Evolutionary conservation across 208 protist species (phyloP).

Genomic region (Lotmaria passim): DNA sequence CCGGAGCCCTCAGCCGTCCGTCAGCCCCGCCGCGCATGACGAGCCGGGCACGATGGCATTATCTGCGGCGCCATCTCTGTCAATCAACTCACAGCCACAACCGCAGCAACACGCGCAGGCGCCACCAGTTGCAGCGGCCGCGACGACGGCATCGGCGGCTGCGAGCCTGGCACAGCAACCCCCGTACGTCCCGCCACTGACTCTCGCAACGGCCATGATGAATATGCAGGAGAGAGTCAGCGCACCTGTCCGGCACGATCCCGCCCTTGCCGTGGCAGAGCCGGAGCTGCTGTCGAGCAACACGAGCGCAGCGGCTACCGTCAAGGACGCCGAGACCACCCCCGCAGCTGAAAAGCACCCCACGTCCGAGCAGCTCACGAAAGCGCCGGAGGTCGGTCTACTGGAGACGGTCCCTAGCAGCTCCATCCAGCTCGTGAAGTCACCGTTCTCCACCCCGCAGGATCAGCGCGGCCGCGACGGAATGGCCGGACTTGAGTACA

Average conservation of each 20-base stretch:
- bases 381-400: neutral
- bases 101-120: conserved; percentile 2
- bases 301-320: too few species aligned
- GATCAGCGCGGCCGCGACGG: neutral
- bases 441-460: neutral
- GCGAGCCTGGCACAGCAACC: neutral
- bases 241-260: neutral
- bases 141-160: neutral
- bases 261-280: neutral
- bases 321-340: conserved; percentile 4
- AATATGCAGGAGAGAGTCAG: neutral
- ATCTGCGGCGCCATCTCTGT: neutral
- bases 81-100: neutral
- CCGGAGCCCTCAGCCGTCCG: conserved; percentile 8
- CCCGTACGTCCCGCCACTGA: conserved; percentile 4
- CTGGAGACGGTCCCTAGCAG: neutral
- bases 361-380: too few species aligned
- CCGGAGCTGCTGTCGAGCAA: neutral
- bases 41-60: neutral
- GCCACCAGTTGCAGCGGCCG: neutral
- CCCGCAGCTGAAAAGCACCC: neutral
- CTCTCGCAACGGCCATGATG: neutral
- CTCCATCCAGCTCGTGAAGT: neutral
- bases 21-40: neutral
- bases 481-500: neutral